phyloP scores from a whole-genome alignment of 2,329 filamentous ascomycete genomes.

The Erysiphe neolycopersici region DNA sequence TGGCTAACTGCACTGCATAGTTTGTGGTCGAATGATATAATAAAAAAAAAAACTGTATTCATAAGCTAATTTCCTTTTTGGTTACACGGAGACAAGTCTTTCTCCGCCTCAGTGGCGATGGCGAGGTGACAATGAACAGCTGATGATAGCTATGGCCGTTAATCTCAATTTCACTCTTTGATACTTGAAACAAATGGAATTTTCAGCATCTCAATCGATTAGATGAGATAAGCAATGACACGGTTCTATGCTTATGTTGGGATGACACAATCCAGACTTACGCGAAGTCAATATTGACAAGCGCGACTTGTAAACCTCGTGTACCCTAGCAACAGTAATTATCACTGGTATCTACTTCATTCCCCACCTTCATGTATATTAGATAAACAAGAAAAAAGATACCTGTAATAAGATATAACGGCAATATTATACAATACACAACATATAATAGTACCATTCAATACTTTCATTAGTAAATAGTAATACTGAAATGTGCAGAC shows the following conservation, averaged over 20 bases:
- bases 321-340: neutral
- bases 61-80: neutral
- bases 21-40: neutral
- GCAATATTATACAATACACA: too few relatives aligned
- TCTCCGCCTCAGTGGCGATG: neutral
- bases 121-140: neutral
- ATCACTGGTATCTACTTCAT: constrained; percentile 1
- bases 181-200: too few relatives aligned
- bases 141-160: too few relatives aligned
- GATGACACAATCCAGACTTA: neutral
- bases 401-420: neutral
- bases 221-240: neutral
- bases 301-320: constrained; percentile 2
- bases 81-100: neutral
- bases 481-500: too few relatives aligned
- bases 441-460: neutral
- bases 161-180: too few relatives aligned
- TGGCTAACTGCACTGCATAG: neutral
- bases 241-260: neutral
- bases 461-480: neutral
- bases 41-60: neutral
- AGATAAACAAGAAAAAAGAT: neutral
- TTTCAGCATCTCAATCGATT: too few relatives aligned
- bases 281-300: constrained; percentile 10
- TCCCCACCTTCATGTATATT: neutral